Conservation (phyloP, 148 eudicot species). For the Diospyros lotus region DNA sequence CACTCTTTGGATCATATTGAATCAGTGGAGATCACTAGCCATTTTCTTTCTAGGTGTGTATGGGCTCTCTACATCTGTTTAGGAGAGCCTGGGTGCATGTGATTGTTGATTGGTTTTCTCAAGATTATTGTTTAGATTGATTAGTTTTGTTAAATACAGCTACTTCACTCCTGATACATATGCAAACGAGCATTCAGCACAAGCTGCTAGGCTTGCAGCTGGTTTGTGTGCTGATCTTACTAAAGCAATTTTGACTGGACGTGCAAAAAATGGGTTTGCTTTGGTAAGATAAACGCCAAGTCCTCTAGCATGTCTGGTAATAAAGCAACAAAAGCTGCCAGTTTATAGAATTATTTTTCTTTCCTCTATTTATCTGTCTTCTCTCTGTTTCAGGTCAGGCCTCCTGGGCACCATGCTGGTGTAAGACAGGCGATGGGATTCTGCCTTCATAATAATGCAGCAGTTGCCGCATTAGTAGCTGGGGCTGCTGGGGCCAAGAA, state of each 20-base stretch:
- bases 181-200: conserved; percentile 89
- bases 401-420: conserved; percentile 99
- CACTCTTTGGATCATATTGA: conserved; percentile 79
- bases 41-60: conserved; percentile 62
- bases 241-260: conserved; percentile 63
- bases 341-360: not conserved
- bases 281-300: conserved; percentile 44
- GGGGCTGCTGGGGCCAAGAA: conserved; percentile 88
- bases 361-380: conserved; percentile 4
- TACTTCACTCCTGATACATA: conserved; percentile 97
- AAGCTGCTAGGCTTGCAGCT: conserved; percentile 95
- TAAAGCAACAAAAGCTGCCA: not conserved
- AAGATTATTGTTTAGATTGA: not conserved
- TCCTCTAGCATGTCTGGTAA: not conserved
- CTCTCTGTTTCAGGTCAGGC: conserved; percentile 63
- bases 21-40: conserved; percentile 72
- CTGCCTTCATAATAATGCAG: conserved; percentile 98
- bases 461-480: conserved; percentile 89
- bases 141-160: conserved; percentile 33
- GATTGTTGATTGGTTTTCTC: not conserved
- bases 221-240: conserved; percentile 98
- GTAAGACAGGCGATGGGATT: conserved; percentile 91
- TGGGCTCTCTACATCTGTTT: not conserved
- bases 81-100: not conserved
- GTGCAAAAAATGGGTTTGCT: conserved; percentile 94